A percentile compares a stretch with the other conserved stretches of the same genome.
phyloP scores from a whole-genome alignment of 139 green algal genomes.

The Chlorella sp. region DNA sequence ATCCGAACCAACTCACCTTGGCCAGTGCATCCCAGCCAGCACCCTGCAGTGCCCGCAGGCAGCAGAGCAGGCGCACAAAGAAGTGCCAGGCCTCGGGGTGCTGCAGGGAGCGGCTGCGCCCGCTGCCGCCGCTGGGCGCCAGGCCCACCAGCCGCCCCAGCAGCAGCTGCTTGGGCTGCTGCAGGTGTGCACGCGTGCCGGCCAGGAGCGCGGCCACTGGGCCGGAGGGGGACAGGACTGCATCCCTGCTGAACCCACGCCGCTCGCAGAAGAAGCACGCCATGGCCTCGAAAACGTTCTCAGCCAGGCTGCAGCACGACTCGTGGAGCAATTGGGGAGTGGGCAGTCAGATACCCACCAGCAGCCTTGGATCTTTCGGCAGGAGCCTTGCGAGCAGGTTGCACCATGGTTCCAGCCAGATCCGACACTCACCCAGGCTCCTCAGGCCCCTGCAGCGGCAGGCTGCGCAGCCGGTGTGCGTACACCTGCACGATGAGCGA shows the following conservation, averaged over 20 bases:
- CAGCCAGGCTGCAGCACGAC: background rate
- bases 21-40: constrained; percentile 27
- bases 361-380: no score
- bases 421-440: background rate
- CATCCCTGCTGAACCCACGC: constrained; percentile 5
- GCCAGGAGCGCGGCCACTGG: constrained; percentile 15
- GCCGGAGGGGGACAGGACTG: constrained; percentile 11
- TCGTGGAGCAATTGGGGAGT: no score
- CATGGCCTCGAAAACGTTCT: constrained; percentile 12
- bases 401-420: no score
- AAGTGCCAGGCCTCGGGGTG: constrained; percentile 49
- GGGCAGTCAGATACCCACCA: no score
- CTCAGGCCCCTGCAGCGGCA: background rate
- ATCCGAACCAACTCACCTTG: constrained; percentile 9
- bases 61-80: constrained; percentile 58
- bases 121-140: constrained; percentile 16
- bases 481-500: constrained; percentile 11
- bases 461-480: background rate
- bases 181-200: background rate
- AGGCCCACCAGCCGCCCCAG: constrained; percentile 47
- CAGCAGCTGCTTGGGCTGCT: constrained; percentile 26
- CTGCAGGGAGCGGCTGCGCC: constrained; percentile 12
- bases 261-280: background rate
- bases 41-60: constrained; percentile 52
- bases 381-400: no score